Evolutionary conservation across 768 basidiomycete species (phyloP).

Genomic region (Phlebiopsis flavidoalba): DNA sequence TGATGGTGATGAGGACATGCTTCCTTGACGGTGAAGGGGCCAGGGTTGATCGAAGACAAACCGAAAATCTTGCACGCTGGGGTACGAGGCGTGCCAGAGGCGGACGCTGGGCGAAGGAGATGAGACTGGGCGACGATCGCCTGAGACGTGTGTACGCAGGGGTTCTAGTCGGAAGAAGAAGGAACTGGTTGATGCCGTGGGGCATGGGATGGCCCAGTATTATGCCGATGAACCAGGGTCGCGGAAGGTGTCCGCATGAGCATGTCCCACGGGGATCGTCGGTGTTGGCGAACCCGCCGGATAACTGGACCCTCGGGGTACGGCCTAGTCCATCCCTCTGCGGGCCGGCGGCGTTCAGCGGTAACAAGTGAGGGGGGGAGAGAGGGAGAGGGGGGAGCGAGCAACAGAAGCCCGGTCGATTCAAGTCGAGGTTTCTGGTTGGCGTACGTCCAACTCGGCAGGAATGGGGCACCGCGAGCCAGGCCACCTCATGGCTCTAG

Average conservation of each 20-base stretch:
- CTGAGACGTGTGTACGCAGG: constrained; percentile 31
- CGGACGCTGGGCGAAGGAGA: constrained; percentile 65
- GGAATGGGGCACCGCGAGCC: background rate
- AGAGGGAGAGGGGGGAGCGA: background rate
- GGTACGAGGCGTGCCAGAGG: constrained; percentile 49
- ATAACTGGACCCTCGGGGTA: constrained; percentile 52
- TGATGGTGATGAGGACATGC: constrained; percentile 47
- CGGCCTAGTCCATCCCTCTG: constrained; percentile 46
- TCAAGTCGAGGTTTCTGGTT: constrained; percentile 31
- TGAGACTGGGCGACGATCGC: constrained; percentile 61
- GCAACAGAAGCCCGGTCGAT: constrained; percentile 20
- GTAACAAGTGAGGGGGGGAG: background rate
- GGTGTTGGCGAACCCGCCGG: constrained; percentile 43
- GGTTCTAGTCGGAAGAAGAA: constrained; percentile 73
- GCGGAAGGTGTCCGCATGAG: constrained; percentile 30
- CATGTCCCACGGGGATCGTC: constrained; percentile 42
- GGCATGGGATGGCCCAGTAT: constrained; percentile 52
- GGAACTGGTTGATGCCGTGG: constrained; percentile 67
- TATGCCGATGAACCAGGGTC: constrained; percentile 34
- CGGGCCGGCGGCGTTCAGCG: too few species aligned
- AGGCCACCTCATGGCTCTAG: too few species aligned
- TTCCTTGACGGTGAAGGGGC: constrained; percentile 75
- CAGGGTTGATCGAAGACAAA: constrained; percentile 52
- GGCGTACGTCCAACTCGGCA: constrained; percentile 21
- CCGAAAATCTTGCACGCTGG: constrained; percentile 51